These are phyloP conservation scores for Kodamaea neixiangensis DNA, from an alignment of 805 yeast species.

Conservation along the genomic window DNA sequence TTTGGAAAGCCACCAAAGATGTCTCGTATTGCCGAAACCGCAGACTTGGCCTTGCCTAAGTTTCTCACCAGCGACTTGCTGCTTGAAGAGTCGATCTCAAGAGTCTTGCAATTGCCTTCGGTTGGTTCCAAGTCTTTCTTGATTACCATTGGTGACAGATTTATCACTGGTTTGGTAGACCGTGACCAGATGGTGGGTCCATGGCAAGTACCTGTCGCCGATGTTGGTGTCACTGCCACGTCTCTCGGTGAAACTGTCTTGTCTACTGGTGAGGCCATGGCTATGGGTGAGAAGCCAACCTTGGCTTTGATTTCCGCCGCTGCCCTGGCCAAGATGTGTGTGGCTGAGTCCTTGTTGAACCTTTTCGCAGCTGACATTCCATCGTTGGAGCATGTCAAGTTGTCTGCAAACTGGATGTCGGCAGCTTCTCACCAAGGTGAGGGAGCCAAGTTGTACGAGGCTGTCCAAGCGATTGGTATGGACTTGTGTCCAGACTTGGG, in stretches of 20 bases:
- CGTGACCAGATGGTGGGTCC: constrained; percentile 99
- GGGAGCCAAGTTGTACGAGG: constrained; percentile 92
- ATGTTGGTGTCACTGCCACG: constrained; percentile 93
- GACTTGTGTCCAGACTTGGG: constrained; percentile 94
- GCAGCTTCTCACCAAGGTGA: constrained; percentile 95
- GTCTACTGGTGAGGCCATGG: constrained; percentile 92
- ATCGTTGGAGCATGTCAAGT: constrained; percentile 69
- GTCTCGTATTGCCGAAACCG: constrained; percentile 73
- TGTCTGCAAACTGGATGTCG: constrained; percentile 99
- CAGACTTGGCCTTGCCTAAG: constrained; percentile 52
- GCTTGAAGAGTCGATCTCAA: constrained; percentile 66
- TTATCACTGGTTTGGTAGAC: constrained; percentile 95
- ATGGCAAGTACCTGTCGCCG: constrained; percentile 99
- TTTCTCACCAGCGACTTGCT: constrained; percentile 37
- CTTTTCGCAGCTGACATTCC: constrained; percentile 87
- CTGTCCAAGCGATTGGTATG: constrained; percentile 93
- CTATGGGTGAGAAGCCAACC: constrained; percentile 96
- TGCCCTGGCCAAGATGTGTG: constrained; percentile 92
- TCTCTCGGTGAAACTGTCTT: constrained; percentile 75
- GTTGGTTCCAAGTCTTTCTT: constrained; percentile 94
- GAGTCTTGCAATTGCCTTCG: constrained; percentile 86
- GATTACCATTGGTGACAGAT: constrained; percentile 97
- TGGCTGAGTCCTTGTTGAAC: constrained; percentile 91
- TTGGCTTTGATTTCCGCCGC: constrained; percentile 84
- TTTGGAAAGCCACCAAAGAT: constrained; percentile 98